Evolutionary conservation across 169 alveolate genomes (phyloP).

Genomic region (Cryptosporidium ubiquitum): DNA sequence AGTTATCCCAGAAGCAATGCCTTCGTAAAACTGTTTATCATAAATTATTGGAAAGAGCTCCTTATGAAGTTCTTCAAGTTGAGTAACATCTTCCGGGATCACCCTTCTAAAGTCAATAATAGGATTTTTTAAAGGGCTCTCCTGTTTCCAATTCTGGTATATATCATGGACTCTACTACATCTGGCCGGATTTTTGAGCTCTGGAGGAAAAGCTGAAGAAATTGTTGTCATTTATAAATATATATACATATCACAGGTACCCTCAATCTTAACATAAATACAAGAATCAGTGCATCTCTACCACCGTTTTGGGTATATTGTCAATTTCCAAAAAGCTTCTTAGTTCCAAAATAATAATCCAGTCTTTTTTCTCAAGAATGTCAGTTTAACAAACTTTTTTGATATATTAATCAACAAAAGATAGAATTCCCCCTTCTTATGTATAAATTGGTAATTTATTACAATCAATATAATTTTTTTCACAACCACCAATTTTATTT

Average conservation of each 20-base stretch:
- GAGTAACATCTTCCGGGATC: constrained; percentile 2
- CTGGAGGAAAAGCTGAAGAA: constrained; percentile 72
- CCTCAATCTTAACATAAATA: background rate
- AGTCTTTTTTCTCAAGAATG: background rate
- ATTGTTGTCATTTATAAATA: background rate
- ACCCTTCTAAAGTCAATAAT: constrained; percentile 46
- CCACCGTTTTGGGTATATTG: background rate
- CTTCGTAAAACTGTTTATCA: constrained; percentile 59
- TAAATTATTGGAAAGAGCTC: constrained; percentile 63
- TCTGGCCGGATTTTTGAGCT: constrained; percentile 1
- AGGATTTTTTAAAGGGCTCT: constrained; percentile 24
- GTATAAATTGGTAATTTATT: background rate
- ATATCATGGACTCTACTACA: constrained; percentile 31
- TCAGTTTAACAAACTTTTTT: background rate
- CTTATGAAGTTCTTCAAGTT: constrained; percentile 46
- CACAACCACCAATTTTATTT: too few relatives aligned
- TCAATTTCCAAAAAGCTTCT: background rate
- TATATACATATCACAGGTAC: background rate
- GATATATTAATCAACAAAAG: background rate
- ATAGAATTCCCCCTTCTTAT: background rate
- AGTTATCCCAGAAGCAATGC: constrained; percentile 47
- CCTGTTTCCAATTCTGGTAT: constrained; percentile 20
- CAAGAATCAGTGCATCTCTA: background rate
- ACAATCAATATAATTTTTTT: too few relatives aligned
- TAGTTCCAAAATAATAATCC: background rate